These are phyloP conservation scores for Pleurotus pulmonarius DNA, from an alignment of 768 basidiomycete species.

Conservation along the genomic window DNA sequence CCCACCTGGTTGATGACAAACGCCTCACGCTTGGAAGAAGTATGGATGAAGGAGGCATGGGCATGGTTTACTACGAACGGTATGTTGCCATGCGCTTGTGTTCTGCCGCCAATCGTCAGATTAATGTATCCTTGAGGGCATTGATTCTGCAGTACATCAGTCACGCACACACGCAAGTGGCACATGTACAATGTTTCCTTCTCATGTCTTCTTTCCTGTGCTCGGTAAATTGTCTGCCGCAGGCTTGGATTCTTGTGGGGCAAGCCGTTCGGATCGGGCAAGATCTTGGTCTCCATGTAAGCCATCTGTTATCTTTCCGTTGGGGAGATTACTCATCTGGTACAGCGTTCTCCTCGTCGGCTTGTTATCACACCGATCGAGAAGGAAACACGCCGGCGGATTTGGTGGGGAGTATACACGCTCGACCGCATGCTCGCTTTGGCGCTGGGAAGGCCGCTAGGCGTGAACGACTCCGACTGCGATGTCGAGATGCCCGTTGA, in stretches of 20 bases:
- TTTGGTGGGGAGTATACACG: slow-evolving; percentile 94
- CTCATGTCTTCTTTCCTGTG: slow-evolving; percentile 89
- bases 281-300: slow-evolving; percentile 88
- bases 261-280: slow-evolving; percentile 89
- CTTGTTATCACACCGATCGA: slow-evolving; percentile 68
- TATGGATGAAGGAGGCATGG: slow-evolving; percentile 78
- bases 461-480: slow-evolving; percentile 86
- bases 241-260: slow-evolving; percentile 90
- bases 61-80: slow-evolving; percentile 89
- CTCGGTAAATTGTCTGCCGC: slow-evolving; percentile 89
- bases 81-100: slow-evolving; percentile 28
- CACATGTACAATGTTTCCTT: slow-evolving; percentile 88
- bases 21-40: slow-evolving; percentile 56
- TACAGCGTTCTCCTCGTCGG: slow-evolving; percentile 78
- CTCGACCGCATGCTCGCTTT: slow-evolving; percentile 91
- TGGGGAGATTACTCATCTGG: slow-evolving; percentile 14
- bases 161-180: slow-evolving; percentile 77
- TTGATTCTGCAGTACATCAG: slow-evolving; percentile 91
- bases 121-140: slow-evolving; percentile 46
- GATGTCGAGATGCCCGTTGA: slow-evolving; percentile 84
- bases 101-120: slow-evolving; percentile 10
- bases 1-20: slow-evolving; percentile 72
- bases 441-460: slow-evolving; percentile 83
- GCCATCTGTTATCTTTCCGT: slow-evolving; percentile 22
- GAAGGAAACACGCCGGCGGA: slow-evolving; percentile 86